Evolutionary conservation across 2,329 filamentous ascomycete species (phyloP), one percentile per base, ranked within the genome.

Genomic region (Byssoonygena ceratinophila): DNA sequence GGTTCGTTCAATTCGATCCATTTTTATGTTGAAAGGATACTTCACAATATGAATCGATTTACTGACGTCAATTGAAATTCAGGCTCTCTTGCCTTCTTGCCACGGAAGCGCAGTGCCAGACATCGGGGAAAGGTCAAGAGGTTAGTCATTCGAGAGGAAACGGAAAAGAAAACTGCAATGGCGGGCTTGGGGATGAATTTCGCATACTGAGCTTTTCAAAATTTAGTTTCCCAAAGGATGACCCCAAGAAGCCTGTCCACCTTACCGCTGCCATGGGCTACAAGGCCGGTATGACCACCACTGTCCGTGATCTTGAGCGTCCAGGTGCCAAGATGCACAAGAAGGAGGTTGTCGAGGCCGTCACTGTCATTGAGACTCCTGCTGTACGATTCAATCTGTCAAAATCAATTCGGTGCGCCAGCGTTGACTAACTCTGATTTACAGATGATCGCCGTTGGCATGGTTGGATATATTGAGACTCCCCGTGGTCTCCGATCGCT

Each of bases 261-360:
- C 83, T 98, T 69, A 98, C 92, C 61, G 92, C 92, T 70, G 78
- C 88, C 70, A 90, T 97, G 84, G 92, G 92, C 74, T 98, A 98
- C 85, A 98, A 98, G 88, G 92, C 92, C 73, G 92, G 92, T 75
- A 98, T 98, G 92, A 96, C 89, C 75, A 98, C 92, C 69, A 92
- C 97, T 76, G 92, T 98, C 74, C 91, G 92, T 77, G 91, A 96
- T 76, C 83, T 97, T 75, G 92, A 98, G 83, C 87, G 92, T 76
- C 92, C 92, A 64, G 92, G 92, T 76, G 92, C 92, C 69, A 98
- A 98, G 84, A 83, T 92, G 76, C 89, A 98, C 87, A 97, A 97
- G 88, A 89, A 97, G 83, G 84, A 97, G 77, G 77, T 94, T 72
- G 85, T 91, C 67, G 86, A 94, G 80, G 87, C 88, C 68, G 84